phyloP scores from a whole-genome alignment of 257 asterid genomes.

The Thymus mandschuricus region DNA sequence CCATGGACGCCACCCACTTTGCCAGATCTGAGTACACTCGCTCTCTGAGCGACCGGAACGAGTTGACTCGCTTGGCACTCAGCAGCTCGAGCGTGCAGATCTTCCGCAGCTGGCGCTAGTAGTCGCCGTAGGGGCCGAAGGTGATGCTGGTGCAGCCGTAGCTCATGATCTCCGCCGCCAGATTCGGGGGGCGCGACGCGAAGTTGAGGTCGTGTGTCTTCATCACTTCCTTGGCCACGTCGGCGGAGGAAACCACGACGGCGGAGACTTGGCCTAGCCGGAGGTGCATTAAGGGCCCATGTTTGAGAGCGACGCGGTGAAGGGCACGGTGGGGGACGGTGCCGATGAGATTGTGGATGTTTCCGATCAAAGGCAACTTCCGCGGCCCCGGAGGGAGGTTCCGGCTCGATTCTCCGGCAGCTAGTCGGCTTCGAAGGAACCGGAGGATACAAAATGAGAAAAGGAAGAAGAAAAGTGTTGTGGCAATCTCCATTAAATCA shows the following conservation, averaged over 20 bases:
- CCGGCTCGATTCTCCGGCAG: background rate
- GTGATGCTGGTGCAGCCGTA: background rate
- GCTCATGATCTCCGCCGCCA: background rate
- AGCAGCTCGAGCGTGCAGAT: constrained; percentile 4
- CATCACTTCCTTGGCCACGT: background rate
- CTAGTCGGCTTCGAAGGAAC: too few species aligned
- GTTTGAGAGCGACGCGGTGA: background rate
- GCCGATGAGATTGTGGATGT: background rate
- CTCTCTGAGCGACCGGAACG: background rate
- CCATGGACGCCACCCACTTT: constrained; percentile 5
- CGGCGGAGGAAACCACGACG: background rate
- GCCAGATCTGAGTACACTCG: background rate
- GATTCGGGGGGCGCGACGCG: background rate
- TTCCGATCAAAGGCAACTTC: background rate
- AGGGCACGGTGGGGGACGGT: background rate
- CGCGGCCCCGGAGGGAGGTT: constrained; percentile 2
- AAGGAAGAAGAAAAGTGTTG: background rate
- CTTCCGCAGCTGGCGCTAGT: constrained; percentile 4
- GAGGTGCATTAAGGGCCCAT: background rate
- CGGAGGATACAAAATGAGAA: too few species aligned
- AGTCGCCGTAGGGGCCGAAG: constrained; percentile 10
- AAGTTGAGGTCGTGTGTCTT: background rate
- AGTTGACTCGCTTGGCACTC: background rate
- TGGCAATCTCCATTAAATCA: too few species aligned
- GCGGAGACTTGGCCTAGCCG: background rate